These are phyloP conservation scores for Suillus discolor DNA, from an alignment of 768 basidiomycete species.

Conservation along the genomic window DNA sequence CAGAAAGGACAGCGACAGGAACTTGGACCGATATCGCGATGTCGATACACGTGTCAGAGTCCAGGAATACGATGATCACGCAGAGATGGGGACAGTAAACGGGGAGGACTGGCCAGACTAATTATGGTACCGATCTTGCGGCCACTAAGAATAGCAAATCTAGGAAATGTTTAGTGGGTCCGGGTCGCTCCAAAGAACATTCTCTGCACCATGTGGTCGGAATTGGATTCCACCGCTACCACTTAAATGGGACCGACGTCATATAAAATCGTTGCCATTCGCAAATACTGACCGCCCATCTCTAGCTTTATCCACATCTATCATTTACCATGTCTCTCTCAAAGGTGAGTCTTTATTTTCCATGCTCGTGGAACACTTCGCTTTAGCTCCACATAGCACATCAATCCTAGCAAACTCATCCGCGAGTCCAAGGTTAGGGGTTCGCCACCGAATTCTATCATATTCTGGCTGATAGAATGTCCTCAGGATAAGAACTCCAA, in stretches of 20 bases:
- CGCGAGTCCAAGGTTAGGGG: slow-evolving; percentile 51
- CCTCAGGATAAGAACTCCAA: slow-evolving; percentile 50
- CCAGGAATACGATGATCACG: too few species aligned
- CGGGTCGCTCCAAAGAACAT: too few species aligned
- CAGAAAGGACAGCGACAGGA: slow-evolving; percentile 28
- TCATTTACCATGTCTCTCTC: slow-evolving; percentile 54
- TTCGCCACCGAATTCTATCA: slow-evolving; percentile 6
- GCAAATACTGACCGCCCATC: background rate
- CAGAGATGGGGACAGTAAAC: too few species aligned
- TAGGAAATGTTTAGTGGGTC: too few species aligned
- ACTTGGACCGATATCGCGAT: background rate
- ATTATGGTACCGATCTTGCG: too few species aligned
- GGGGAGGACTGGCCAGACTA: too few species aligned
- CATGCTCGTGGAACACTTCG: background rate
- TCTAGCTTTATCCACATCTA: slow-evolving; percentile 4
- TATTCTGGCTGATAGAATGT: background rate
- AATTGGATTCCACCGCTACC: too few species aligned
- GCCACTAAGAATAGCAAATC: too few species aligned
- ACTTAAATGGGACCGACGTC: too few species aligned
- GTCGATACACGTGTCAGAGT: too few species aligned
- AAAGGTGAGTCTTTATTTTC: slow-evolving; percentile 42
- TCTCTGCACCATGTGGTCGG: too few species aligned
- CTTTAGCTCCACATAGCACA: slow-evolving; percentile 45
- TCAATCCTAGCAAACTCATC: slow-evolving; percentile 70
- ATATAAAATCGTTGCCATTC: background rate